These are phyloP conservation scores for Fusarium sp. DNA, from an alignment of 2,329 filamentous ascomycete species.

Conservation along the genomic window DNA sequence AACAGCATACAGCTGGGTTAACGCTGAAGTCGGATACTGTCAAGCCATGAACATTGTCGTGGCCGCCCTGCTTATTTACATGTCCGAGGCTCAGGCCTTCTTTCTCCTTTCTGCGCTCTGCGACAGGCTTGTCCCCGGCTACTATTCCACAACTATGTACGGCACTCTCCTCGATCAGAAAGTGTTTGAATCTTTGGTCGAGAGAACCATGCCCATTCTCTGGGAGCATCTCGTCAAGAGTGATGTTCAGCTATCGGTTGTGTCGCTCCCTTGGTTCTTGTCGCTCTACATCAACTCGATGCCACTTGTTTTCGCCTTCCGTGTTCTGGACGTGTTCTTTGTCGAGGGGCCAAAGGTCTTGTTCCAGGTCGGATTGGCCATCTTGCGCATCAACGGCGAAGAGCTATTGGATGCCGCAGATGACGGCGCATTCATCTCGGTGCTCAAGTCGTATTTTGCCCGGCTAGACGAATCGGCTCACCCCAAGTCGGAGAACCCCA, in stretches of 20 bases:
- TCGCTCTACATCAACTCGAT: constrained; percentile 99
- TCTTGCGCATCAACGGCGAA: constrained; percentile 95
- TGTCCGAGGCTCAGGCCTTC: constrained; percentile 96
- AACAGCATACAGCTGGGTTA: constrained; percentile 97
- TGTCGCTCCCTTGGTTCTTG: constrained; percentile 97
- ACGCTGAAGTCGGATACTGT: constrained; percentile 96
- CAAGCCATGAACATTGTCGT: constrained; percentile 99
- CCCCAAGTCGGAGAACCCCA: constrained; percentile 94
- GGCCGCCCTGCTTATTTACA: constrained; percentile 97
- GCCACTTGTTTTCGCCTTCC: constrained; percentile 96
- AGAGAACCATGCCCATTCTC: constrained; percentile 97
- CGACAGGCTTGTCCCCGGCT: constrained; percentile 92
- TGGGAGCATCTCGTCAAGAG: constrained; percentile 99
- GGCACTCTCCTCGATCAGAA: constrained; percentile 96
- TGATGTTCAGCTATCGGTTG: constrained; percentile 96
- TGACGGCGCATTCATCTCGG: constrained; percentile 95
- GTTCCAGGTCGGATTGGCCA: constrained; percentile 97
- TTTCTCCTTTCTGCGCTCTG: constrained; percentile 92
- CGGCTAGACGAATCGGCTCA: constrained; percentile 95
- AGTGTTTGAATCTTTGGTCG: constrained; percentile 97
- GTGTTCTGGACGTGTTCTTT: constrained; percentile 97
- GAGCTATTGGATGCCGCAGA: constrained; percentile 93
- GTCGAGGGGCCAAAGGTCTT: constrained; percentile 97
- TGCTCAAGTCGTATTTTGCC: constrained; percentile 94
- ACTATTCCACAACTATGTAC: constrained; percentile 99